These are phyloP conservation scores for Rhazya stricta DNA, from an alignment of 257 asterid genomes.

Conservation along the genomic window DNA sequence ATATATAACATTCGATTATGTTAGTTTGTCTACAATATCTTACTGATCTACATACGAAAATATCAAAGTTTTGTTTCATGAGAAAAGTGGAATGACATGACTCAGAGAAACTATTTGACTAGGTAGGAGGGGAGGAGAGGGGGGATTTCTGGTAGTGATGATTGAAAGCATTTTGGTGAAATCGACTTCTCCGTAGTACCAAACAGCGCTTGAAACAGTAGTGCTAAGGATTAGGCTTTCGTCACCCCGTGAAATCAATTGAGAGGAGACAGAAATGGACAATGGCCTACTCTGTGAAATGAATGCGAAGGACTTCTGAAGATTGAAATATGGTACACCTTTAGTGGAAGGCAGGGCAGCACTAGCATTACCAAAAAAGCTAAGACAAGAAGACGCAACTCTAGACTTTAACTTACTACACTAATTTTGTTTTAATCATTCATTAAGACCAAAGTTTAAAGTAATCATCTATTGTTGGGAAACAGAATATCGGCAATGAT, in stretches of 20 bases:
- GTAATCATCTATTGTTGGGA: slow-evolving; percentile 16
- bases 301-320: slow-evolving; percentile 14
- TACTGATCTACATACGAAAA: too few relatives aligned
- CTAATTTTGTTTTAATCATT: slow-evolving; percentile 13
- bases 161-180: slow-evolving; percentile 2
- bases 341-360: slow-evolving; percentile 19
- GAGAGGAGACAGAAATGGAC: slow-evolving; percentile 28
- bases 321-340: slow-evolving; percentile 24
- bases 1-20: too few relatives aligned
- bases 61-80: too few relatives aligned
- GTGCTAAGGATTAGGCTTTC: slow-evolving; percentile 22
- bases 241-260: slow-evolving; percentile 24
- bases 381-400: slow-evolving; percentile 16
- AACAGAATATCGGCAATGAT: slow-evolving; percentile 25
- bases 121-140: background rate
- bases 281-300: slow-evolving; percentile 35
- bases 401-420: slow-evolving; percentile 1
- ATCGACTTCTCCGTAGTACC: slow-evolving; percentile 33
- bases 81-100: background rate
- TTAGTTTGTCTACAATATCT: too few relatives aligned
- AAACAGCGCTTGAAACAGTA: slow-evolving; percentile 16
- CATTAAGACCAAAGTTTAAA: slow-evolving; percentile 12
- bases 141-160: background rate
- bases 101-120: background rate
- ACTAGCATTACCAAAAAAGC: slow-evolving; percentile 33